Evolutionary conservation across 2,329 filamentous ascomycete species (phyloP).

Genomic region (Claviceps humidiphila): DNA sequence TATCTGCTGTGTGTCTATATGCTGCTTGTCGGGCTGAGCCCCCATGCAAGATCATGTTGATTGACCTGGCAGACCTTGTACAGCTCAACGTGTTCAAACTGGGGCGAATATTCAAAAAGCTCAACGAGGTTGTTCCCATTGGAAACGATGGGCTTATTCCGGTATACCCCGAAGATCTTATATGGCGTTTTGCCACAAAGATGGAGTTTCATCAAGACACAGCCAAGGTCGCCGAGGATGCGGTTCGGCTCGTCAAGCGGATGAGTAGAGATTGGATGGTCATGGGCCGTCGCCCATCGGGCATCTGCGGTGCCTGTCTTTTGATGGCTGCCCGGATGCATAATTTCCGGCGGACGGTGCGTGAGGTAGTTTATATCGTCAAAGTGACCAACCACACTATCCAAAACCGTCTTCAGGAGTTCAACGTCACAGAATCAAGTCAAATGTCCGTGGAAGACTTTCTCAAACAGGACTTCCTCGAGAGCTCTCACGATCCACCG

Average conservation of each 20-base stretch:
- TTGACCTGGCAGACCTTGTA: constrained; percentile 79
- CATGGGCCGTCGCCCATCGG: constrained; percentile 81
- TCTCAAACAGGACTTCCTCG: constrained; percentile 55
- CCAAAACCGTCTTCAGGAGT: constrained; percentile 81
- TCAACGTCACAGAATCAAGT: constrained; percentile 74
- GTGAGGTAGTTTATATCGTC: constrained; percentile 95
- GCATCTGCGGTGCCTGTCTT: constrained; percentile 85
- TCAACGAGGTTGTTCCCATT: constrained; percentile 58
- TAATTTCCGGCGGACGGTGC: constrained; percentile 84
- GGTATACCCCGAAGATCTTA: constrained; percentile 77
- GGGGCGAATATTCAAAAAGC: constrained; percentile 76
- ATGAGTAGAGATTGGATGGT: constrained; percentile 99
- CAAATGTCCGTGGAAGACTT: constrained; percentile 82
- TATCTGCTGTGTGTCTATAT: constrained; percentile 85
- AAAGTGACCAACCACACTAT: constrained; percentile 93
- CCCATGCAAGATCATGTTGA: constrained; percentile 79
- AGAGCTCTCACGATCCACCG: constrained; percentile 68
- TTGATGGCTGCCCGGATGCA: constrained; percentile 96
- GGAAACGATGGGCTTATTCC: constrained; percentile 53
- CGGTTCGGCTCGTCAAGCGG: constrained; percentile 72
- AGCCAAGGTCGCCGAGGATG: constrained; percentile 76
- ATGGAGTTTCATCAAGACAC: constrained; percentile 80
- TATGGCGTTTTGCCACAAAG: constrained; percentile 79
- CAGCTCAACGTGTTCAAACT: constrained; percentile 85
- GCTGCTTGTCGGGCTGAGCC: constrained; percentile 69